A percentile compares a stretch with the other conserved stretches of the same genome.
phyloP scores from a whole-genome alignment of 345 rosid genomes.

The Alliaria petiolata region DNA sequence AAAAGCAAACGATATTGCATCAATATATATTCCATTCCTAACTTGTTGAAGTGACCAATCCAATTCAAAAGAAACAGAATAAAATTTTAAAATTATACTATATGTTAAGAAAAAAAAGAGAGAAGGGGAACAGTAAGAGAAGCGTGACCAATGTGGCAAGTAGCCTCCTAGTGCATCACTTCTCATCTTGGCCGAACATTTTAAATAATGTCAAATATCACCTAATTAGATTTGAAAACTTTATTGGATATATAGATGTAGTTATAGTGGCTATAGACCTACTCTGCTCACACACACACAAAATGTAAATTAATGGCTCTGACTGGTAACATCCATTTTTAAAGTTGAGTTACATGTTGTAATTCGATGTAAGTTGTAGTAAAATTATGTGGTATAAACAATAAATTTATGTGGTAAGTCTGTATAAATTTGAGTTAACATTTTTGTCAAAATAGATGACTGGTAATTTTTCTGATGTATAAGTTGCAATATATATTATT shows the following conservation, averaged over 20 bases:
- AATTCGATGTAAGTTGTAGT: too few relatives aligned
- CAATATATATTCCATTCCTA: constrained; percentile 5
- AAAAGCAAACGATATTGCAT: constrained; percentile 20
- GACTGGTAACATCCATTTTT: too few relatives aligned
- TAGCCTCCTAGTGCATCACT: constrained; percentile 15
- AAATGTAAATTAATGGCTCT: too few relatives aligned
- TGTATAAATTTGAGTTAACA: too few relatives aligned
- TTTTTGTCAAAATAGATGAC: too few relatives aligned
- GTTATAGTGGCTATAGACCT: constrained; percentile 25
- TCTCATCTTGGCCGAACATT: constrained; percentile 30
- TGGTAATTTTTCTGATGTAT: too few relatives aligned
- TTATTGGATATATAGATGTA: constrained; percentile 13
- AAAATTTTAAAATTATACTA: background rate
- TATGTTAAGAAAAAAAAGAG: background rate
- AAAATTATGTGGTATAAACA: too few relatives aligned
- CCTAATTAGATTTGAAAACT: constrained; percentile 18
- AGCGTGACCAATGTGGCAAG: constrained; percentile 14
- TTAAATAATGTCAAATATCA: constrained; percentile 26
- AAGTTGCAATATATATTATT: too few relatives aligned
- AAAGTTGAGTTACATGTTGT: too few relatives aligned
- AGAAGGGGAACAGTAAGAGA: background rate
- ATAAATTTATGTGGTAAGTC: too few relatives aligned
- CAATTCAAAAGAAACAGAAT: constrained; percentile 9
- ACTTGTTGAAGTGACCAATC: constrained; percentile 12
- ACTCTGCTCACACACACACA: background rate